Conservation (phyloP, 2,329 filamentous ascomycete species). For the Aspergillus tanneri region DNA sequence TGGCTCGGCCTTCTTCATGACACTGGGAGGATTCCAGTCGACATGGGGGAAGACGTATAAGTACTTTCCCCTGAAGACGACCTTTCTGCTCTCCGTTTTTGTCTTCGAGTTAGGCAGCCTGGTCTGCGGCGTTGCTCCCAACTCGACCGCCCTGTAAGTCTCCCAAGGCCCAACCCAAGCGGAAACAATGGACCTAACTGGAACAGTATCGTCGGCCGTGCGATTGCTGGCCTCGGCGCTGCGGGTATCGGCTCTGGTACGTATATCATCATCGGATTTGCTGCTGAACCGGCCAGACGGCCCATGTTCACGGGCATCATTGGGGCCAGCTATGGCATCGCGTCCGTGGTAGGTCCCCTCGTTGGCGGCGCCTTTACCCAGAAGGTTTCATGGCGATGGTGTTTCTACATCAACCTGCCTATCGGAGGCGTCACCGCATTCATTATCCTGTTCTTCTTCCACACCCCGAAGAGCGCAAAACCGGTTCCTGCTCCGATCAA, state of each 20-base stretch:
- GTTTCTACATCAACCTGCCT: conserved; percentile 2
- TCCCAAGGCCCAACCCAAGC: too few species aligned
- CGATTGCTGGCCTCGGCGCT: not conserved
- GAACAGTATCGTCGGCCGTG: not conserved
- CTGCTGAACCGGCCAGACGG: not conserved
- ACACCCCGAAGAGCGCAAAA: not conserved
- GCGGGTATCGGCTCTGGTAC: not conserved
- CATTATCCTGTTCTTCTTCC: not conserved
- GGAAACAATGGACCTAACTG: too few species aligned
- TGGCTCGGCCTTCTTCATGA: not conserved
- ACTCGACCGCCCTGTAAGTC: not conserved
- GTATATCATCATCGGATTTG: not conserved
- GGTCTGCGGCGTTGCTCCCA: not conserved
- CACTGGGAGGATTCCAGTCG: not conserved
- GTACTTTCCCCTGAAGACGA: not conserved
- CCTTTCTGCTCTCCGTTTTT: not conserved
- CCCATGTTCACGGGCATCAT: not conserved
- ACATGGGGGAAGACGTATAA: not conserved
- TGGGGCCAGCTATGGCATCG: not conserved
- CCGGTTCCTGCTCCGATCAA: not conserved
- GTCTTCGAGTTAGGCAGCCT: not conserved
- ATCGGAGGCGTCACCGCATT: not conserved
- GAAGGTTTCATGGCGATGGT: not conserved
- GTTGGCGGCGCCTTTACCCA: not conserved
- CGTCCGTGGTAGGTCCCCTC: not conserved